Conservation (phyloP, 164 flowering plant genomes). For the Magnolia sinica region DNA sequence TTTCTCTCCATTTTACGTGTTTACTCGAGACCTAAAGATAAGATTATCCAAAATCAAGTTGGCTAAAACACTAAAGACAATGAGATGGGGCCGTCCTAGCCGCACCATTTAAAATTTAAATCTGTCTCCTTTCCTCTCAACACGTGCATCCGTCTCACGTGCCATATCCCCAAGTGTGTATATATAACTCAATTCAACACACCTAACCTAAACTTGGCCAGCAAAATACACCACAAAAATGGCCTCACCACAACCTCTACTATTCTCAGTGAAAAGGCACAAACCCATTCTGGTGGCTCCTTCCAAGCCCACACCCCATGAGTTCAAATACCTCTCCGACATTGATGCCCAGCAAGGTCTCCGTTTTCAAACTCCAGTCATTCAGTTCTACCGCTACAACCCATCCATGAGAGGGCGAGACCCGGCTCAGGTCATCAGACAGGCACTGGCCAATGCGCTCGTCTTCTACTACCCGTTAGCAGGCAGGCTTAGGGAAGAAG, state of each 20-base stretch:
- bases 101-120: too few relatives aligned
- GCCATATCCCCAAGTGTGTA: too few relatives aligned
- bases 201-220: too few relatives aligned
- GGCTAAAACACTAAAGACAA: too few relatives aligned
- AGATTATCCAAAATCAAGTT: too few relatives aligned
- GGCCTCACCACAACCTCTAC: conserved; percentile 1
- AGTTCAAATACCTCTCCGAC: conserved; percentile 27
- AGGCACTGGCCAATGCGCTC: conserved; percentile 23
- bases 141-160: too few relatives aligned
- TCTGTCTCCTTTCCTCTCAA: too few relatives aligned
- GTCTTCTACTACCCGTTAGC: conserved; percentile 36
- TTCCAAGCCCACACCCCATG: conserved; percentile 24
- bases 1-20: too few relatives aligned
- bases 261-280: not conserved
- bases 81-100: too few relatives aligned
- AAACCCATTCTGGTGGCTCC: conserved; percentile 15
- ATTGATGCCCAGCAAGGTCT: conserved; percentile 31
- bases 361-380: conserved; percentile 22
- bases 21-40: too few relatives aligned
- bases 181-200: too few relatives aligned
- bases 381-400: conserved; percentile 13
- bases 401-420: conserved; percentile 13
- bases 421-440: conserved; percentile 24
- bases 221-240: too few relatives aligned
- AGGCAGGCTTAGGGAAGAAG: conserved; percentile 26